Evolutionary conservation across 2,329 filamentous ascomycete species (phyloP), one percentile per base, ranked within the genome.

Genomic region (Trichoderma afroharzianum): DNA sequence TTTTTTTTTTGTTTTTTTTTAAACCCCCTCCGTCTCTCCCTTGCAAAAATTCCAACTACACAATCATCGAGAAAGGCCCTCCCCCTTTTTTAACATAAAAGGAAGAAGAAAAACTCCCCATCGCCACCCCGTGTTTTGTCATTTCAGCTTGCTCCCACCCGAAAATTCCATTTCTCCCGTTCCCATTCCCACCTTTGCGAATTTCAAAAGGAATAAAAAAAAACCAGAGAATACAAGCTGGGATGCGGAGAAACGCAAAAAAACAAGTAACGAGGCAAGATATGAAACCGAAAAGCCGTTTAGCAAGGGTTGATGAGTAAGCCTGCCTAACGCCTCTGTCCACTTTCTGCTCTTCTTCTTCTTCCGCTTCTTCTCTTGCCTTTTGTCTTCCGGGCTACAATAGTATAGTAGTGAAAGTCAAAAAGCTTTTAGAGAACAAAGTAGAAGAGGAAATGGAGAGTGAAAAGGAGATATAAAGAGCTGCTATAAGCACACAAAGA

Each of bases 401-500:
- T 63, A 32, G 15, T 24, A 28, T 66, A 6, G 21, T 32, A 15
- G 8, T 36, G 6, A 36, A 55, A 33, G 6, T 1, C 33, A 53
- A 53, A 32, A 30, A 33, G 21, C 5, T 0, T 14, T 55, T 32
- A n/a, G 43, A 24, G 26, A 7, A 53, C 2, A 18, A 6, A 36
- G 14, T 15, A 21, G 21, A 36, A 18, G 33, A 43, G 2, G 26
- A 24, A 7, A 24, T 14, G 33, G 18, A 6, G 11, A 33, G 12
- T 24, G 43, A 64, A 18, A 66, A 9, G 30, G 28, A 67, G 32
- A 30, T 30, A 39, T n/a, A 30, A 57, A 58, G 30, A 57, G 32
- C 33, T 53, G 58, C 21, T 57, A 70, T 61, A 61, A 61, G 50
- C 47, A 61, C 66, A 61, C 66, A 39, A 39, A 61, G 67, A 32